These are phyloP conservation scores for Iris pallida DNA, from an alignment of 116 monocot species.

Conservation along the genomic window DNA sequence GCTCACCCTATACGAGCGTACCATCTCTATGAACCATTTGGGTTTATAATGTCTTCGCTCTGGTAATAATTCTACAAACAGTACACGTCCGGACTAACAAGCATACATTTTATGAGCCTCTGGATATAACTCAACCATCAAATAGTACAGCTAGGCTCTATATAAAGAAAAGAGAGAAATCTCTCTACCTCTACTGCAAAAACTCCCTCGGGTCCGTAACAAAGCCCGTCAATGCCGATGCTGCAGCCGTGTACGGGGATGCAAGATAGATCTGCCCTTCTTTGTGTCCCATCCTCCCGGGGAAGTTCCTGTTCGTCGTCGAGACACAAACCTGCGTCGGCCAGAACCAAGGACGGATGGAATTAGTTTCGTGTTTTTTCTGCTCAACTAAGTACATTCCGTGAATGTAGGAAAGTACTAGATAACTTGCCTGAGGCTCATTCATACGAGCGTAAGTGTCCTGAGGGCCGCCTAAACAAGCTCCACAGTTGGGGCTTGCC, in stretches of 20 bases:
- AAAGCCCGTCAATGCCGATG: slow-evolving; percentile 73
- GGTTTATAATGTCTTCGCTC: too few species aligned
- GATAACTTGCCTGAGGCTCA: slow-evolving; percentile 43
- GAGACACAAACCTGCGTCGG: slow-evolving; percentile 65
- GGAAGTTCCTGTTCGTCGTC: slow-evolving; percentile 83
- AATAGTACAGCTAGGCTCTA: too few species aligned
- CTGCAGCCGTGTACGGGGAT: slow-evolving; percentile 79
- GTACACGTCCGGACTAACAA: too few species aligned
- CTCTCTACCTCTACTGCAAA: slow-evolving; percentile 21
- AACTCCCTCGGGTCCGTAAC: slow-evolving; percentile 79
- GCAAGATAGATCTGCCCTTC: slow-evolving; percentile 87
- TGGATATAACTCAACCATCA: too few species aligned
- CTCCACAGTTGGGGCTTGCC: slow-evolving; percentile 85
- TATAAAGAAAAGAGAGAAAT: neutral
- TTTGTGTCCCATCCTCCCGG: slow-evolving; percentile 88
- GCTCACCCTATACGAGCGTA: too few species aligned
- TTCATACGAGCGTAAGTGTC: slow-evolving; percentile 97
- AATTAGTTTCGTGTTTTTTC: too few species aligned
- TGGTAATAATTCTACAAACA: too few species aligned
- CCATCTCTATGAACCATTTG: too few species aligned
- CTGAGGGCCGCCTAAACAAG: slow-evolving; percentile 90
- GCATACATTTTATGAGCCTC: too few species aligned
- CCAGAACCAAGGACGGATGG: neutral
- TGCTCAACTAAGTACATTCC: too few species aligned
- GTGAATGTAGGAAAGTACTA: too few species aligned